phyloP scores from a whole-genome alignment of 306 rosid genomes.

The Sicyos baderoa region DNA sequence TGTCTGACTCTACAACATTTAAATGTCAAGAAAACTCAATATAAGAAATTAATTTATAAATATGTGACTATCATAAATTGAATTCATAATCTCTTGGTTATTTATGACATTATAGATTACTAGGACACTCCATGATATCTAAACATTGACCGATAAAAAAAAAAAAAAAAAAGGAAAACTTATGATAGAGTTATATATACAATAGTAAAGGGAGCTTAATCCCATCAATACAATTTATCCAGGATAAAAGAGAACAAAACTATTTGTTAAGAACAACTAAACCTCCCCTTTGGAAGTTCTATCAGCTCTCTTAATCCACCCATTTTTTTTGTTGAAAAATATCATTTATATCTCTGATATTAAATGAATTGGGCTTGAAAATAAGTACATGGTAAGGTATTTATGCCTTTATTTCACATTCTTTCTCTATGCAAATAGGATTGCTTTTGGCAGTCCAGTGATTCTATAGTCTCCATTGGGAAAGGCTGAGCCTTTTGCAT shows the following conservation, averaged over 20 bases:
- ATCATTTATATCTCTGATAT: neutral
- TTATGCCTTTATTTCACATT: neutral
- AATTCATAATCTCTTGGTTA: too few species aligned
- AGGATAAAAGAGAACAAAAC: neutral
- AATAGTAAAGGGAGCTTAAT: neutral
- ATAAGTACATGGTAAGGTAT: neutral
- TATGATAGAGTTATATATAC: neutral
- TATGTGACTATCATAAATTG: too few species aligned
- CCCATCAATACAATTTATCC: neutral
- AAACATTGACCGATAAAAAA: too few species aligned
- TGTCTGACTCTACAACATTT: too few species aligned
- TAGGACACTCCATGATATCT: too few species aligned
- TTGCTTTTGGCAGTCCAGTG: slow-evolving; percentile 1
- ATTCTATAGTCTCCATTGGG: slow-evolving; percentile 5
- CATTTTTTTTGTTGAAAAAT: neutral
- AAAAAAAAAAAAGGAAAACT: too few species aligned
- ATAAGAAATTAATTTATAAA: too few species aligned
- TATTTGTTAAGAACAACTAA: neutral
- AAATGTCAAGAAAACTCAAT: too few species aligned
- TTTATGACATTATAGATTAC: too few species aligned
- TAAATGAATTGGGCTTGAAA: neutral
- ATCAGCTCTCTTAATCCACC: neutral
- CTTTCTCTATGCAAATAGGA: slow-evolving; percentile 1
- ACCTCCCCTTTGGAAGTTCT: neutral
- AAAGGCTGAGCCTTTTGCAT: neutral